Percentiles rank a stretch among this genome's conserved stretches.
phyloP scores from a whole-genome alignment of 768 basidiomycete species.

The Gloeophyllum trabeum region DNA sequence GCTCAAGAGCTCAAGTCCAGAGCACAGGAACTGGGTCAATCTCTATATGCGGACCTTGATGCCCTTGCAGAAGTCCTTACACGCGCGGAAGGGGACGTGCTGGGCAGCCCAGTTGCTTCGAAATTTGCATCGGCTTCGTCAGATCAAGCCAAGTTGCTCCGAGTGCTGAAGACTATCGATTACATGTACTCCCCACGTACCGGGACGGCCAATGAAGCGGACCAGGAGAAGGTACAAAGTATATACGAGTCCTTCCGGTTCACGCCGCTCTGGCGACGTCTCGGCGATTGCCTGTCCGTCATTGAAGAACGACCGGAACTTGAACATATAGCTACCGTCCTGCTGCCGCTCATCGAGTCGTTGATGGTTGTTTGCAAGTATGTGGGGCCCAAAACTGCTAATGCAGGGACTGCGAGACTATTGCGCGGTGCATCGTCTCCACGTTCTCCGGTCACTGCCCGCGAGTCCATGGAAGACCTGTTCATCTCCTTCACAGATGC shows the following conservation, averaged over 20 bases:
- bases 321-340: conserved; percentile 83
- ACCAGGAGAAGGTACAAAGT: conserved; percentile 71
- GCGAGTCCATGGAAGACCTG: conserved; percentile 78
- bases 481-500: conserved; percentile 91
- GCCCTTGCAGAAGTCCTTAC: conserved; percentile 59
- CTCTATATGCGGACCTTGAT: conserved; percentile 64
- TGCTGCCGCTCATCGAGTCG: conserved; percentile 90
- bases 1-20: conserved; percentile 78
- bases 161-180: conserved; percentile 95
- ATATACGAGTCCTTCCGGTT: conserved; percentile 93
- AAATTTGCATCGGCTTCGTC: conserved; percentile 94
- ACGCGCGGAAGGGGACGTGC: conserved; percentile 38
- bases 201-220: conserved; percentile 28
- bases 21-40: conserved; percentile 81
- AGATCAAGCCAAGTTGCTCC: conserved; percentile 89
- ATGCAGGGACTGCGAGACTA: conserved; percentile 32
- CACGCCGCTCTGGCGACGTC: conserved; percentile 75
- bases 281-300: conserved; percentile 80
- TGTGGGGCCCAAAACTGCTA: conserved; percentile 55
- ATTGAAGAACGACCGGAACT: conserved; percentile 74
- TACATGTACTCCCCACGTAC: conserved; percentile 78
- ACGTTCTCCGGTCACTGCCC: conserved; percentile 48
- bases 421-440: conserved; percentile 62
- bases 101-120: conserved; percentile 61
- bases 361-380: conserved; percentile 99